Conservation (phyloP, 352 stramenopile genomes). For the Phytophthora niederhauseri region DNA sequence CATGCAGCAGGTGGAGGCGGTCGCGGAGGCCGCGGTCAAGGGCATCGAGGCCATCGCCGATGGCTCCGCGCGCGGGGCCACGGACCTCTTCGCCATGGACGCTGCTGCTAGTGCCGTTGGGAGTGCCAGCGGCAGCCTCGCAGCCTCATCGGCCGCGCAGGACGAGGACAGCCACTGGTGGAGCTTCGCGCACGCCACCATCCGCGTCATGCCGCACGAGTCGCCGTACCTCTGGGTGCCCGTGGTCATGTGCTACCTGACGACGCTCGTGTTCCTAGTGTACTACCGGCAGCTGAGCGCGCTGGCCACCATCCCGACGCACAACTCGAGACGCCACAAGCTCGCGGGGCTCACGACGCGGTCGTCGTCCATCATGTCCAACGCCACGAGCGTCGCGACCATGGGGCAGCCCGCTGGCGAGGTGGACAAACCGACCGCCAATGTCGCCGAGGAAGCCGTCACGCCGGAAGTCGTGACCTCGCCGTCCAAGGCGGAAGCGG, state of each 20-base stretch:
- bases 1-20: constrained; percentile 35
- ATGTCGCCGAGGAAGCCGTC: constrained; percentile 9
- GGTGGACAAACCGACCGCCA: constrained; percentile 11
- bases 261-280: constrained; percentile 73
- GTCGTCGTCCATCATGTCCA: constrained; percentile 39
- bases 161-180: constrained; percentile 63
- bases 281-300: constrained; percentile 74
- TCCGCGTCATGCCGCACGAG: constrained; percentile 77
- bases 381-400: constrained; percentile 29
- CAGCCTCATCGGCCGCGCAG: constrained; percentile 6
- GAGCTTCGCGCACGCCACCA: constrained; percentile 82
- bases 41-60: constrained; percentile 32
- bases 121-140: not conserved
- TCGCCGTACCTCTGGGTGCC: constrained; percentile 82
- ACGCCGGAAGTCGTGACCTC: constrained; percentile 18
- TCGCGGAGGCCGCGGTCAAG: constrained; percentile 33
- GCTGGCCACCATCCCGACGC: constrained; percentile 63
- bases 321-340: constrained; percentile 15
- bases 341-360: constrained; percentile 14
- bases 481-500: constrained; percentile 6
- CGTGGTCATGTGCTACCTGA: constrained; percentile 77
- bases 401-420: constrained; percentile 20
- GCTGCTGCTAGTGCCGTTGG: not conserved
- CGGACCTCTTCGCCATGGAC: constrained; percentile 18
- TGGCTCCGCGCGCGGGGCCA: constrained; percentile 10